Evolutionary conservation across 768 basidiomycete genomes (phyloP), one percentile per base, ranked within the genome.

Genomic region (Amanita subjunquillea): DNA sequence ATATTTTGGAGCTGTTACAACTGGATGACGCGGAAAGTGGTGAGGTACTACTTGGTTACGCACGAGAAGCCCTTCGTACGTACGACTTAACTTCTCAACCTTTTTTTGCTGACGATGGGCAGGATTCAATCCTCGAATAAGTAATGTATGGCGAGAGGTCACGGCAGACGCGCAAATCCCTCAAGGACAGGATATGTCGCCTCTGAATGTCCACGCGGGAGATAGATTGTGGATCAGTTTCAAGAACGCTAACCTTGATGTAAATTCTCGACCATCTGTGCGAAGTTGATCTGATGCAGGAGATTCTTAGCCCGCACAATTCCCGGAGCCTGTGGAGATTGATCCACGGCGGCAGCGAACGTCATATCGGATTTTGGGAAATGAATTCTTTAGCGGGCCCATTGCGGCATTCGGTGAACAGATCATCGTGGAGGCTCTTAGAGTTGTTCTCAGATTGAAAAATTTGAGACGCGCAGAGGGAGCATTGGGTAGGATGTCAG

Each of bases 21-120:
- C 60, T 61, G 32, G 61, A 60, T 5, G 70, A 71, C 54, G 44
- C 58, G 3, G 55, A 63, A 29, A 69, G 69, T 48, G 60, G 58
- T 5, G 65, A 70, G 36, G 52, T 72, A 22, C 59, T 80, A 6
- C 64, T 61, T 7, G 78, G 77, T 17, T 81, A 80, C 57, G 71
- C 76, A 12, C 62, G 71, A 23, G 78, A 81, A 58, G 79, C 72
- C 0, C 72, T 78, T 70, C 65, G 78, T 75, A 45, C 38, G 72
- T 68, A 17, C 17, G n/a, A n/a, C 39, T 12, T 38, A 20, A 30
- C 52, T n/a, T 13, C 2, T 25, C 29, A 10, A n/a, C n/a, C 34
- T 48, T 43, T 23, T 43, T 23, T 29, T 38, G 6, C 46, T 54
- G 3, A 54, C 15, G 25, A 3, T 13, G 30, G 4, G 10, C 36